Evolutionary conservation across 768 basidiomycete genomes (phyloP).

Genomic region (Agaricus sinodeliciosus): DNA sequence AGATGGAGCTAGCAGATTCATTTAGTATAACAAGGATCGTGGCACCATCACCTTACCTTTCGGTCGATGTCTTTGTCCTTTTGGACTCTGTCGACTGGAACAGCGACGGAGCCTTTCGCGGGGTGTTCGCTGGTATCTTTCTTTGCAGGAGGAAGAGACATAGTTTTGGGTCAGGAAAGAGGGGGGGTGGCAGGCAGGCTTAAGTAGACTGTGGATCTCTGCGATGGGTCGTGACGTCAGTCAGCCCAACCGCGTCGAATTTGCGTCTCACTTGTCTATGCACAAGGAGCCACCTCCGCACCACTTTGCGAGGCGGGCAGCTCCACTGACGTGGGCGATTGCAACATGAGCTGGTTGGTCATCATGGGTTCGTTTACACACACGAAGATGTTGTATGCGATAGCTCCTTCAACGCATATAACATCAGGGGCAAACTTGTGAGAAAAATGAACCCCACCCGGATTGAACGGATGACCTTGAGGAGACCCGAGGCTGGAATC

Average conservation of each 20-base stretch:
- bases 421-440: too few relatives aligned
- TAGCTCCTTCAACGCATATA: too few relatives aligned
- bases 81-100: slow-evolving; percentile 51
- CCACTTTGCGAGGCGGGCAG: too few relatives aligned
- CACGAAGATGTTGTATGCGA: too few relatives aligned
- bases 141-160: slow-evolving; percentile 61
- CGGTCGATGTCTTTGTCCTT: slow-evolving; percentile 75
- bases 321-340: too few relatives aligned
- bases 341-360: too few relatives aligned
- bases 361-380: too few relatives aligned
- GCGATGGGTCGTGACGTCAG: slow-evolving; percentile 5
- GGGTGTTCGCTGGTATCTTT: slow-evolving; percentile 61
- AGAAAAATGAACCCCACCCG: slow-evolving; percentile 29
- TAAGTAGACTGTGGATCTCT: not conserved
- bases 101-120: slow-evolving; percentile 50
- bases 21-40: too few relatives aligned
- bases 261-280: too few relatives aligned
- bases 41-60: slow-evolving; percentile 47
- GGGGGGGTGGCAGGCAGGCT: not conserved
- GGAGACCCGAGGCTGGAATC: slow-evolving; percentile 18
- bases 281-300: too few relatives aligned
- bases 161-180: slow-evolving; percentile 17
- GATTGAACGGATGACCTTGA: slow-evolving; percentile 44
- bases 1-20: slow-evolving; percentile 54
- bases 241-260: too few relatives aligned